phyloP scores from a whole-genome alignment of 202 grass and related monocot species.

The Elaeis oleifera region DNA sequence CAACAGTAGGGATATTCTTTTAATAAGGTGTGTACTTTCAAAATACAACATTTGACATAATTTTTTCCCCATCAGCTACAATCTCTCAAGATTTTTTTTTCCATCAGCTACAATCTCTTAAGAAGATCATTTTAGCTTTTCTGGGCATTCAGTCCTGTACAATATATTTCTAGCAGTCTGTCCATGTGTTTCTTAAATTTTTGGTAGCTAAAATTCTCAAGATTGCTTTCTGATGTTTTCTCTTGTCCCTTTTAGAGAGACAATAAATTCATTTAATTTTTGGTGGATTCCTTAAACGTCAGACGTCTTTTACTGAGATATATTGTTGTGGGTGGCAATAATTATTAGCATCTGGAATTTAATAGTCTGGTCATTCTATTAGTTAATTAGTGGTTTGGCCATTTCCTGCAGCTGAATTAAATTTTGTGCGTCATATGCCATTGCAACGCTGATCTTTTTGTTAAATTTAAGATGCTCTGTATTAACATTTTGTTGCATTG shows the following conservation, averaged over 20 bases:
- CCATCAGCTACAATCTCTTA: neutral
- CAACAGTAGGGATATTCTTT: slow-evolving; percentile 82
- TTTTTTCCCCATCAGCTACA: neutral
- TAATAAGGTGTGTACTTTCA: slow-evolving; percentile 54
- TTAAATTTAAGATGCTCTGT: neutral
- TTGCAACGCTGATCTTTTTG: too few species aligned
- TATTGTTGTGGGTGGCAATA: neutral
- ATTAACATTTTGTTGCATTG: neutral
- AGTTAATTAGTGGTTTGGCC: neutral
- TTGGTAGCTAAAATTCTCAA: too few species aligned
- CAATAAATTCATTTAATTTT: too few species aligned
- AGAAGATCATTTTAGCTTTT: neutral
- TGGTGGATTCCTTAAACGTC: neutral
- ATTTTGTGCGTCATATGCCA: too few species aligned
- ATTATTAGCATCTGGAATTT: neutral
- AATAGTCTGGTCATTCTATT: neutral
- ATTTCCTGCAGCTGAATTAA: too few species aligned
- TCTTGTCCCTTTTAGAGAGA: too few species aligned
- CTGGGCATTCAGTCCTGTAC: too few species aligned
- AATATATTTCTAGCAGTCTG: too few species aligned
- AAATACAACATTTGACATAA: slow-evolving; percentile 11
- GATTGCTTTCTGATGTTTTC: too few species aligned
- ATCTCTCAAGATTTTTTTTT: neutral
- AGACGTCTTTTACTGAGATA: neutral
- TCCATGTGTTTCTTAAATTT: too few species aligned